Evolutionary conservation across 176 grass and related monocot species (phyloP).

Genomic region (Areca catechu): DNA sequence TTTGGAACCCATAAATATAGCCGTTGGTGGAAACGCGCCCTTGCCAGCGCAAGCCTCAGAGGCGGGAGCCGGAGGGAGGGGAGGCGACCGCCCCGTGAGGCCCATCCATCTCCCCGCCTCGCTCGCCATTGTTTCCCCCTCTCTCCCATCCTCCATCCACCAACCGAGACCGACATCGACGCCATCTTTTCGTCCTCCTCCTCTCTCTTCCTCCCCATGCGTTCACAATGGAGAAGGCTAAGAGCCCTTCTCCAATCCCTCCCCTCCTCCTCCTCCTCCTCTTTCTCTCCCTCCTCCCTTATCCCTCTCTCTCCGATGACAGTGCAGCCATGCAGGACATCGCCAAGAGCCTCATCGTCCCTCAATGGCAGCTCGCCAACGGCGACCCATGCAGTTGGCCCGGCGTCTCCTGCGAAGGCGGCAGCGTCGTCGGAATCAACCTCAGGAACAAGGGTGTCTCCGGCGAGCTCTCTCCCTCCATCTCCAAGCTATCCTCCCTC

Average conservation of each 20-base stretch:
- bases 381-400: conserved; percentile 28
- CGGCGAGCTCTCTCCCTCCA: conserved; percentile 39
- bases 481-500: conserved; percentile 47
- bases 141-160: no score
- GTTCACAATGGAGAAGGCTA: conserved; percentile 42
- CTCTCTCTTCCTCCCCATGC: conserved; percentile 11
- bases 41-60: no score
- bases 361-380: conserved; percentile 24
- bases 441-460: conserved; percentile 26
- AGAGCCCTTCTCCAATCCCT: conserved; percentile 9
- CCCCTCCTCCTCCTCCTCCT: conserved; percentile 2
- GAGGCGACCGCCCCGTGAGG: no score
- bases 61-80: no score
- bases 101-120: no score
- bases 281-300: not conserved
- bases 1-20: no score
- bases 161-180: no score
- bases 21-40: no score
- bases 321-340: conserved; percentile 46
- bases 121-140: no score
- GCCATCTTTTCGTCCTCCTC: conserved; percentile 2
- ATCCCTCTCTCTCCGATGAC: conserved; percentile 32
- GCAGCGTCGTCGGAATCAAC: conserved; percentile 48
- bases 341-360: conserved; percentile 32
- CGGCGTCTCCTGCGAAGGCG: conserved; percentile 26